Base-by-base conservation (phyloP, 2,329 filamentous ascomycete genomes). In the Aspergillus viridinutans region DNA sequence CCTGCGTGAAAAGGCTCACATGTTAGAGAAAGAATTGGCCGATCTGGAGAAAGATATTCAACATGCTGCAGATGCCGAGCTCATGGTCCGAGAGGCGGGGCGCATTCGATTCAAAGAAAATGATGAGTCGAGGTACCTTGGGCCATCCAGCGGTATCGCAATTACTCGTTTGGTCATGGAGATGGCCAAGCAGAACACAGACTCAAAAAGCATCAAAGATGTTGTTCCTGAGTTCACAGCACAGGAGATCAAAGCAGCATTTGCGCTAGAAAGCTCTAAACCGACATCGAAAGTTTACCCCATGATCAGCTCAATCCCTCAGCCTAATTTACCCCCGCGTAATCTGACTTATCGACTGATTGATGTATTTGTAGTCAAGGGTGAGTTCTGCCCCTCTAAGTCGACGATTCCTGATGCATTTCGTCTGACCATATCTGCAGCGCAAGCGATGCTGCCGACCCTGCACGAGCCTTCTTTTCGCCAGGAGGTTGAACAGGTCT, bases 161-260 rank as follows among this genome's bases (percentile, higher is more conserved):
- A 96, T 97, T 79, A 96, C 92, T 12, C 86, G 93, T 29, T 82
- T 97, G 64, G 87, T 99, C 10, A 97, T 99, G 89, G 92, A 97
- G 72, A 86, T 96, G 74, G 93, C 93, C 53, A 97, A 96, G 76
- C 88, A 92, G 61, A 96, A 93, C 68, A 95, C 92, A 26, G 89
- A 94, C 67, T 89, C 91, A 4, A 90, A 92, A 73, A 91, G 88
- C 63, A 97, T 97, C 71, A 92, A 91, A 57, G 92, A 97, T 64
- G 86, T 97, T 51, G 90, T 97, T 32, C 90, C 92, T 3, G 89
- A 92, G 83, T 70, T 85, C 76, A 73, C 85, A 73, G 69, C 86
- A 76, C 76, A 85, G 79, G 78, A 85, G 70, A 80, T 89, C 78
- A 81, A 88, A 83, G 83, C 89, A 78, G 78, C 90, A 76, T 76